Evolutionary conservation across 2,329 filamentous ascomycete genomes (phyloP).

Genomic region (Aureobasidium sp.): DNA sequence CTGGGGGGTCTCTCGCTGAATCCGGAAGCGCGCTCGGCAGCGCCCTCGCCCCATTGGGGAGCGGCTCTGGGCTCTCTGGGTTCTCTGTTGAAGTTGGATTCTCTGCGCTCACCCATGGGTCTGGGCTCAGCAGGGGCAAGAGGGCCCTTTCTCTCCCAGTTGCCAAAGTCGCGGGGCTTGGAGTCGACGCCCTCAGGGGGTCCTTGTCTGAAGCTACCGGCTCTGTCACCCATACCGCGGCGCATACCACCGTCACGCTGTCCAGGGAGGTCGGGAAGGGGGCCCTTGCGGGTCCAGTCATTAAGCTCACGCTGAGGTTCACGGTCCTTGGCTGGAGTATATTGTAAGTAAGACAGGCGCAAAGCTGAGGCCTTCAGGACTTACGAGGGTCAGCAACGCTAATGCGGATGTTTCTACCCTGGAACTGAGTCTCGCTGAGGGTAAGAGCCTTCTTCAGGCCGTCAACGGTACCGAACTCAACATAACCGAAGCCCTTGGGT

Average conservation of each 20-base stretch:
- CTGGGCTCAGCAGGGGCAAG: constrained; percentile 58
- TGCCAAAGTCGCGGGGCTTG: constrained; percentile 71
- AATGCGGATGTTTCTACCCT: constrained; percentile 83
- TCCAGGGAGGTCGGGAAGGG: constrained; percentile 65
- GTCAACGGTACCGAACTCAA: constrained; percentile 82
- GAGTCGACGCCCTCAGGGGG: constrained; percentile 59
- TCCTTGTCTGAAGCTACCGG: constrained; percentile 46
- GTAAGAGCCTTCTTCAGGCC: constrained; percentile 86
- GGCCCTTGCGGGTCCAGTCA: constrained; percentile 91
- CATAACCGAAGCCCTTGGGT: constrained; percentile 97
- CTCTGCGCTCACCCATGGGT: constrained; percentile 6
- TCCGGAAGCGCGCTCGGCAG: constrained; percentile 53
- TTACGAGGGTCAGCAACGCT: constrained; percentile 97
- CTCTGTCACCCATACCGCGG: constrained; percentile 44
- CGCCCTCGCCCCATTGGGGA: constrained; percentile 66
- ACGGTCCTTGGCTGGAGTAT: constrained; percentile 69
- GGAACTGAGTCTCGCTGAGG: constrained; percentile 73
- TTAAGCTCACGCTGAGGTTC: constrained; percentile 73
- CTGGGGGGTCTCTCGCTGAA: constrained; percentile 61
- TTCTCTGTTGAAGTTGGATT: constrained; percentile 8
- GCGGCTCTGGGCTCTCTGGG: constrained; percentile 43
- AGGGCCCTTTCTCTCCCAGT: constrained; percentile 93
- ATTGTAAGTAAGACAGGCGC: not conserved
- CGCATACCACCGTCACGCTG: constrained; percentile 43
- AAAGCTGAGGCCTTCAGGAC: constrained; percentile 32